Base-by-base conservation (phyloP, 2,329 filamentous ascomycete genomes). In the Fusarium keratoplasticum region DNA sequence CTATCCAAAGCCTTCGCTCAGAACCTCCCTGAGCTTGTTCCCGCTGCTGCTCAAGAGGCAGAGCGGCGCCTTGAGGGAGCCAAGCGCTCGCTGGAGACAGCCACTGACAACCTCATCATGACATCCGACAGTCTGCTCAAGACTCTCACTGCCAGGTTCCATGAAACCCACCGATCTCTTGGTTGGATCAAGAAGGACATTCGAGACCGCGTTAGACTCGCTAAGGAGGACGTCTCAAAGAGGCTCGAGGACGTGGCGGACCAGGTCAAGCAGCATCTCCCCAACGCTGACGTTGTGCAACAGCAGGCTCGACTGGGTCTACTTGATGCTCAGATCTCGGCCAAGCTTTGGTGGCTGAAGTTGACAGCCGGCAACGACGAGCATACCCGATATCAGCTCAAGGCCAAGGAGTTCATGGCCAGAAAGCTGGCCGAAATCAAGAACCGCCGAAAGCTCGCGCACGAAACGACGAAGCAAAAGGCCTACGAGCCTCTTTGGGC, bases 331-430 rank as follows among this genome's bases (percentile, higher is more conserved):
- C 89, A 90, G 76, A 82, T 92, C 29, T 83, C 82, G 50, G 89
- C 89, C 16, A 89, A 87, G 78, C 83, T 90, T 35, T 84, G 87
- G 82, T 91, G 89, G 88, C 81, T 91, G 59, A 87, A 85, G 78
- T 59, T 89, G 35, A 87, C 85, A 60, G 87, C 88, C 22, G 87
- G 86, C 74, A 79, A 76, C 4, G 83, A 86, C 18, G 87, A 89
- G 73, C 82, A 86, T 61, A 78, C 82, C 4, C 82, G 81, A 3
- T 90, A 90, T 70, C 75, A 84, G 64, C 80, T 78, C 61, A 88
- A 88, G 71, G 89, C 89, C 11, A 82, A 83, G 59, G 70, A 74
- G 1, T 86, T 84, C 67, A 72, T 87, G 61, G 80, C 82, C 22
- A 79, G 82, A 65, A 85, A 83, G 75, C 73, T 80, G 20, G 75